Percentiles rank a stretch among this genome's conserved stretches.
Conservation (phyloP, 2,329 filamentous ascomycete genomes). For the Pseudocercospora cruenta region DNA sequence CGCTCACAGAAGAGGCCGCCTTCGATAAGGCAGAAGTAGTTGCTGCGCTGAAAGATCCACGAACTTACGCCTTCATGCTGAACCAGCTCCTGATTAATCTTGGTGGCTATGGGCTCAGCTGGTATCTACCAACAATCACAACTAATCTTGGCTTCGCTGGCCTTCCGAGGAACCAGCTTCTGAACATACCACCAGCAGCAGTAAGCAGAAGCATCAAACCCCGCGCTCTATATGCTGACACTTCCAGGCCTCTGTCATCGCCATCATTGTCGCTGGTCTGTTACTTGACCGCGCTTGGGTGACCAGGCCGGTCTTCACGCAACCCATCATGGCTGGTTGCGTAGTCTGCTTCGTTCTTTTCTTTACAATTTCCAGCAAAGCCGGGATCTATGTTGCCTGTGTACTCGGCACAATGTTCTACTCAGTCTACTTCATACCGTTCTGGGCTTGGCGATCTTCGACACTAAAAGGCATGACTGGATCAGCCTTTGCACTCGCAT, state of each 20-base stretch:
- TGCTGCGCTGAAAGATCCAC: slow-evolving; percentile 50
- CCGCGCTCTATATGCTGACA: not conserved
- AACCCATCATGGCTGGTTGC: slow-evolving; percentile 47
- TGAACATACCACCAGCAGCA: slow-evolving; percentile 46
- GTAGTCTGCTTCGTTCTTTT: slow-evolving; percentile 52
- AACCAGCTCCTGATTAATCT: slow-evolving; percentile 65
- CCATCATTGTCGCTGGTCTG: slow-evolving; percentile 37
- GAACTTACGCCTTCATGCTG: slow-evolving; percentile 46
- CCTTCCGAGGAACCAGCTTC: slow-evolving; percentile 50
- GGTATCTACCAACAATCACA: slow-evolving; percentile 57
- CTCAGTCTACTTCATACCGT: slow-evolving; percentile 49
- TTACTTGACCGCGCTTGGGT: slow-evolving; percentile 47
- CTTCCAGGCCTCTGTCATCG: slow-evolving; percentile 21
- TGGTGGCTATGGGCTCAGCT: slow-evolving; percentile 53
- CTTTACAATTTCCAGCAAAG: slow-evolving; percentile 43
- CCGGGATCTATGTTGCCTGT: slow-evolving; percentile 50
- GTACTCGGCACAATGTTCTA: slow-evolving; percentile 52
- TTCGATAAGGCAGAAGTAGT: slow-evolving; percentile 62
- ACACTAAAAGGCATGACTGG: slow-evolving; percentile 49
- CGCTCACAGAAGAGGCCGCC: slow-evolving; percentile 51
- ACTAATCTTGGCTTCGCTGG: slow-evolving; percentile 64
- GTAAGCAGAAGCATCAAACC: not conserved
- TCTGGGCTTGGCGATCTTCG: slow-evolving; percentile 51
- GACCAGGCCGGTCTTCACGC: slow-evolving; percentile 46
- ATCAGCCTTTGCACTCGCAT: slow-evolving; percentile 50